Base-by-base conservation (phyloP, 805 yeast species). In the Metschnikowia reukaufii region DNA sequence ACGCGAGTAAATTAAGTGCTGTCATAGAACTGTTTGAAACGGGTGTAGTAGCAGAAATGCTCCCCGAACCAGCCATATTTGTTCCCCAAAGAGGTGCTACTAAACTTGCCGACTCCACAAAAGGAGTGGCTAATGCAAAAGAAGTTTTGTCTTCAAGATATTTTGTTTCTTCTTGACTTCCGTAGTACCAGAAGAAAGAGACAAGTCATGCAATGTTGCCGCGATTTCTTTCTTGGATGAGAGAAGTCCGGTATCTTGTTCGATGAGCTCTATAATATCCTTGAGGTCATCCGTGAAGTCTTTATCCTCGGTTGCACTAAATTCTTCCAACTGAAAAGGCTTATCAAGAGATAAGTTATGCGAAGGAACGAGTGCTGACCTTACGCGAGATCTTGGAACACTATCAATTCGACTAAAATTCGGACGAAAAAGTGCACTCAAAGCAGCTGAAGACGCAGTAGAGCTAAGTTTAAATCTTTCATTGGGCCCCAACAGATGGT, bases 41-140 rank as follows among this genome's bases (percentile, higher is more conserved):
- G 34, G 65, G 55, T 20, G 52, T 32, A 39, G 44, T 46, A 3
- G 48, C 54, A 20, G 32, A 10, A 2, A 23, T 31, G 6, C 20
- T 12, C 8, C 40, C 18, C n/a, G 55, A 30, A 7, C 38, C 41
- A 18, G 55, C 46, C 32, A 47, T 36, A 54, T 50, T 20, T 57
- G 47, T 6, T 56, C 42, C 44, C 52, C 49, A 45, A 20, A 36
- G 46, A 16, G 50, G 55, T 2, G 70, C 54, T 1, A 72, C 63
- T 56, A 61, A 54, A 8, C 58, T 61, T 8, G 67, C 51, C 36
- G 68, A 68, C 54, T 79, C 82, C 40, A 75, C 69, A 65, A 84
- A 81, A 6, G 88, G 88, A 1, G 85, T 81, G 1, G 90, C 84
- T 46, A 84, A 70, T 0, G 88, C 87, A 60, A 81, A 12, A 83